A percentile compares a stretch with the other conserved stretches of the same genome.
Evolutionary conservation across 2,329 filamentous ascomycete genomes (phyloP).

Genomic region (Monosporascus sp.): DNA sequence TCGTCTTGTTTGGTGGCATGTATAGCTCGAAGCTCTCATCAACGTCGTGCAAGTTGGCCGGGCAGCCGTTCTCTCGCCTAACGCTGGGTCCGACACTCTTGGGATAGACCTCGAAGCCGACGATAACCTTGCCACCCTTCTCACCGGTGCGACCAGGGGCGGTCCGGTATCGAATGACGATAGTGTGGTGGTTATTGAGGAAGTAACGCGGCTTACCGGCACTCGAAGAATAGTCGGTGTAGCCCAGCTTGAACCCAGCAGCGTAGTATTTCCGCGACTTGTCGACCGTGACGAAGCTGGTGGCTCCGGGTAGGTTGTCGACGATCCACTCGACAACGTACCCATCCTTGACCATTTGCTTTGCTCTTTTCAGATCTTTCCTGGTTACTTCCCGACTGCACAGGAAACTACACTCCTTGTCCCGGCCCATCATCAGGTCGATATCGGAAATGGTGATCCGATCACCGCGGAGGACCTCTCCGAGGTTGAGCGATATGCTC

Average conservation of each 20-base stretch:
- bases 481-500: slow-evolving; percentile 75
- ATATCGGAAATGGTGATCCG: slow-evolving; percentile 82
- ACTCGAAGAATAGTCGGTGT: slow-evolving; percentile 57
- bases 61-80: slow-evolving; percentile 63
- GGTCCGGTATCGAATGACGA: slow-evolving; percentile 72
- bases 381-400: slow-evolving; percentile 64
- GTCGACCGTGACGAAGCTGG: slow-evolving; percentile 81
- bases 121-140: slow-evolving; percentile 70
- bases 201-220: slow-evolving; percentile 62
- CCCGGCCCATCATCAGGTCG: slow-evolving; percentile 70
- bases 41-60: slow-evolving; percentile 57
- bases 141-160: slow-evolving; percentile 65
- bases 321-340: slow-evolving; percentile 94
- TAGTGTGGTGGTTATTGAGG: slow-evolving; percentile 83
- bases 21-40: slow-evolving; percentile 63
- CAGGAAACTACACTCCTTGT: slow-evolving; percentile 66
- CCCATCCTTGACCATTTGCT: slow-evolving; percentile 67
- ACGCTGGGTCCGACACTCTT: slow-evolving; percentile 66
- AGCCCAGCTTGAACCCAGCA: slow-evolving; percentile 83
- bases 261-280: slow-evolving; percentile 84
- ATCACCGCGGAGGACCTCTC: slow-evolving; percentile 82
- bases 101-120: slow-evolving; percentile 85
- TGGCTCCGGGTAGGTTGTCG: slow-evolving; percentile 84
- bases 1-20: slow-evolving; percentile 58
- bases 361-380: slow-evolving; percentile 60